Conservation (phyloP, 768 basidiomycete genomes). For the Nidularia pulvinata region DNA sequence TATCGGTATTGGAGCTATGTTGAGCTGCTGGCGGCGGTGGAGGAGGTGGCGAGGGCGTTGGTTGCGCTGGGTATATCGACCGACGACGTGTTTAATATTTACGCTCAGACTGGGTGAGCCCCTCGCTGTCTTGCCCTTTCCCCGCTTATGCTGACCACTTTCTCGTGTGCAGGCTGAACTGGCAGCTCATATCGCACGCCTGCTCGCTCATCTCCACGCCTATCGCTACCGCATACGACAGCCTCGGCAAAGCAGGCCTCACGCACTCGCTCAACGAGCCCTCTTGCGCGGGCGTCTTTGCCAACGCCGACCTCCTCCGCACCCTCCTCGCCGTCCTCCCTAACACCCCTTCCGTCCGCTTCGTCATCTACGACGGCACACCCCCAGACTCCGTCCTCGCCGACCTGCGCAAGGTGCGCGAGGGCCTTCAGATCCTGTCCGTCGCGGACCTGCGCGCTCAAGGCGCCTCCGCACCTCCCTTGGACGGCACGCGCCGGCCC, state of each 20-base stretch:
- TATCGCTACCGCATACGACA: conserved; percentile 96
- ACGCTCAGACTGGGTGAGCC: conserved; percentile 78
- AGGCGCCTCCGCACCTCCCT: conserved; percentile 13
- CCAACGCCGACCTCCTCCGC: conserved; percentile 88
- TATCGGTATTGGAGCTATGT: conserved; percentile 82
- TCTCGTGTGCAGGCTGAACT: conserved; percentile 37
- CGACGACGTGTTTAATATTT: conserved; percentile 87
- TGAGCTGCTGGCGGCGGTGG: conserved; percentile 65
- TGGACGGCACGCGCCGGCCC: conserved; percentile 44
- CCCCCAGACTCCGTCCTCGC: conserved; percentile 51
- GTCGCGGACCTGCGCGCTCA: conserved; percentile 78
- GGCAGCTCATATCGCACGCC: conserved; percentile 87
- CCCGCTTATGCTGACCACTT: not conserved
- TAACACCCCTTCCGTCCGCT: conserved; percentile 73
- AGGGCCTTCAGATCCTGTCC: conserved; percentile 57
- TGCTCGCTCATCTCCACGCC: conserved; percentile 77
- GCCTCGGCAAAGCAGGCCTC: conserved; percentile 87
- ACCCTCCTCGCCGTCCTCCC: conserved; percentile 72
- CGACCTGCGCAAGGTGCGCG: conserved; percentile 53
- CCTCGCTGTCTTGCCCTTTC: not conserved
- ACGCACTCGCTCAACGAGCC: conserved; percentile 88
- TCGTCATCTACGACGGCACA: conserved; percentile 87
- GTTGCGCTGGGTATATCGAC: conserved; percentile 67
- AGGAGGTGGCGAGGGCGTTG: conserved; percentile 70
- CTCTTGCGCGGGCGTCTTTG: conserved; percentile 81